Conservation (phyloP, 73 alveolate species). For the Paramecium caudatum region DNA sequence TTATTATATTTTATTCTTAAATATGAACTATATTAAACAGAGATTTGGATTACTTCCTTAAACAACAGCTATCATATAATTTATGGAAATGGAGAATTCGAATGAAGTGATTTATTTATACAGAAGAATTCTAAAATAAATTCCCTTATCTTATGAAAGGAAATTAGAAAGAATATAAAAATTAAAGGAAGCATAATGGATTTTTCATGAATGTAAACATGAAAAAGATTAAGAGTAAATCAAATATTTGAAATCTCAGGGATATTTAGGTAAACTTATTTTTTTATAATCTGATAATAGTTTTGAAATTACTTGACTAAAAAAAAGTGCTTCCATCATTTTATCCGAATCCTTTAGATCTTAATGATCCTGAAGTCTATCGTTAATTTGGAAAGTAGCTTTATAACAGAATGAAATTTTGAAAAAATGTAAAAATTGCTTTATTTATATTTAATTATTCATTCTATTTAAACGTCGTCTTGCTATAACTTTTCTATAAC, state of each 20-base stretch:
- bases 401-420: neutral
- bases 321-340: conserved; percentile 15
- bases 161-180: conserved; percentile 49
- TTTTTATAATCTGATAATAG: neutral
- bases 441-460: neutral
- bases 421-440: neutral
- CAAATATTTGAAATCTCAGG: neutral
- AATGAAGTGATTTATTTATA: conserved; percentile 23
- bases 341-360: conserved; percentile 47
- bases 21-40: neutral
- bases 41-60: neutral
- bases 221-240: neutral
- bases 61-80: conserved; percentile 5
- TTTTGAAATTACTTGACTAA: neutral
- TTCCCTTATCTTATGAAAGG: conserved; percentile 4
- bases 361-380: conserved; percentile 3
- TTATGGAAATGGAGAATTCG: neutral
- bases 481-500: conserved; percentile 49
- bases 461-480: conserved; percentile 49
- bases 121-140: conserved; percentile 35
- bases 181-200: conserved; percentile 47
- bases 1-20: too few relatives aligned
- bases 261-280: neutral
- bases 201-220: conserved; percentile 9
- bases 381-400: neutral